Evolutionary conservation across 768 basidiomycete species (phyloP).

Genomic region (Rhodotorula kratochvilovae): DNA sequence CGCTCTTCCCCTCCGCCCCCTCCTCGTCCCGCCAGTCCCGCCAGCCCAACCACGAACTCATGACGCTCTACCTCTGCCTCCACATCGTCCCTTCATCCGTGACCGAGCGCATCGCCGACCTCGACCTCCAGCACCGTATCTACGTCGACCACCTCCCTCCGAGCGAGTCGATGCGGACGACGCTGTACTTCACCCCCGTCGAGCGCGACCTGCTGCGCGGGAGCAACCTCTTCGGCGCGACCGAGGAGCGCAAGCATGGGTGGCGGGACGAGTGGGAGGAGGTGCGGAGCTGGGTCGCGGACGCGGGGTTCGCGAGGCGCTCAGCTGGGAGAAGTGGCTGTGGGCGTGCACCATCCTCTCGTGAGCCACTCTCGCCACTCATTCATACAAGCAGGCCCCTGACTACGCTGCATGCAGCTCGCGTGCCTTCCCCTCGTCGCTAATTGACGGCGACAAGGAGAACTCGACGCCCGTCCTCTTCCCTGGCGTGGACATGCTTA

Average conservation of each 20-base stretch:
- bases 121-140: conserved; percentile 48
- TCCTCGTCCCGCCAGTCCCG: conserved; percentile 26
- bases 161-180: conserved; percentile 59
- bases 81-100: conserved; percentile 39
- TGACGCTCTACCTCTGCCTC: conserved; percentile 45
- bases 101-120: not conserved
- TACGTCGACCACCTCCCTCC: conserved; percentile 69
- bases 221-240: conserved; percentile 75
- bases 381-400: conserved; percentile 5
- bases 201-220: conserved; percentile 69
- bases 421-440: conserved; percentile 79
- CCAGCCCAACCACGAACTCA: conserved; percentile 37
- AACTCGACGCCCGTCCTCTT: conserved; percentile 66
- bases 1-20: conserved; percentile 9
- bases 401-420: conserved; percentile 66
- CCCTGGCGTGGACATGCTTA: conserved; percentile 79
- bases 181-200: conserved; percentile 62
- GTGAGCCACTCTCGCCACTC: not conserved
- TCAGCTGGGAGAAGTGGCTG: conserved; percentile 56
- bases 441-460: conserved; percentile 61
- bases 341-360: conserved; percentile 39
- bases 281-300: conserved; percentile 53
- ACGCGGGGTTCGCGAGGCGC: conserved; percentile 52
- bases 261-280: conserved; percentile 64
- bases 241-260: conserved; percentile 59